phyloP scores from a whole-genome alignment of 768 basidiomycete genomes.

The Kwoniella heveanensis region DNA sequence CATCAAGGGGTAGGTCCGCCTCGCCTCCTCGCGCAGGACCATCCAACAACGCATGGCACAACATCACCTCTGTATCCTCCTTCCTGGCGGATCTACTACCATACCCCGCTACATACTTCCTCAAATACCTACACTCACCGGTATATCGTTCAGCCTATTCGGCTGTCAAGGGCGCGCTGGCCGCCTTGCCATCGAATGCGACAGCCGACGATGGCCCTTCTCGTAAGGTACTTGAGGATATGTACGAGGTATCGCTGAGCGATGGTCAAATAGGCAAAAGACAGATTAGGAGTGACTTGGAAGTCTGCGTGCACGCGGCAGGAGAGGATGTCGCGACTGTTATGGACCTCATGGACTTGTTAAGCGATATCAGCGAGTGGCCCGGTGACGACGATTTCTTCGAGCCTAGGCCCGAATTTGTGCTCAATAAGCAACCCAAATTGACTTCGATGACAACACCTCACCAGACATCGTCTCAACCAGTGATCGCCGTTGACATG shows the following conservation, averaged over 20 bases:
- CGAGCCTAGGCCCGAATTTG: slow-evolving; percentile 17
- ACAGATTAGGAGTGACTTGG: slow-evolving; percentile 32
- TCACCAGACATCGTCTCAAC: slow-evolving; percentile 1
- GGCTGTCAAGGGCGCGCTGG: slow-evolving; percentile 45
- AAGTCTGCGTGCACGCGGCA: slow-evolving; percentile 40
- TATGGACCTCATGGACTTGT: slow-evolving; percentile 48
- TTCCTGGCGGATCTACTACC: slow-evolving; percentile 43
- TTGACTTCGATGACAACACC: background rate
- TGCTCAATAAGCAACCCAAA: slow-evolving; percentile 3
- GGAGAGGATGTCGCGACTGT: slow-evolving; percentile 44
- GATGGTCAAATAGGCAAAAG: slow-evolving; percentile 11
- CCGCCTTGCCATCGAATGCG: background rate
- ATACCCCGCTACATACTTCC: slow-evolving; percentile 36
- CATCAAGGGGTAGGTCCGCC: slow-evolving; percentile 10
- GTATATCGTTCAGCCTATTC: slow-evolving; percentile 40
- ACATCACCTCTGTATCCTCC: slow-evolving; percentile 41
- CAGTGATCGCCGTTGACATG: slow-evolving; percentile 7
- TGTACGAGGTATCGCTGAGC: slow-evolving; percentile 34
- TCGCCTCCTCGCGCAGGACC: slow-evolving; percentile 17
- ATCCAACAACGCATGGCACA: slow-evolving; percentile 42
- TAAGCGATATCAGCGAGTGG: slow-evolving; percentile 46
- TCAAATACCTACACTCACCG: slow-evolving; percentile 45
- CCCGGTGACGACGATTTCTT: slow-evolving; percentile 30
- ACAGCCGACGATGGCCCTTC: slow-evolving; percentile 9
- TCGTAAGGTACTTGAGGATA: slow-evolving; percentile 40